These are phyloP conservation scores for Claviceps sp. DNA, from an alignment of 2,329 filamentous ascomycete genomes.

Conservation along the genomic window DNA sequence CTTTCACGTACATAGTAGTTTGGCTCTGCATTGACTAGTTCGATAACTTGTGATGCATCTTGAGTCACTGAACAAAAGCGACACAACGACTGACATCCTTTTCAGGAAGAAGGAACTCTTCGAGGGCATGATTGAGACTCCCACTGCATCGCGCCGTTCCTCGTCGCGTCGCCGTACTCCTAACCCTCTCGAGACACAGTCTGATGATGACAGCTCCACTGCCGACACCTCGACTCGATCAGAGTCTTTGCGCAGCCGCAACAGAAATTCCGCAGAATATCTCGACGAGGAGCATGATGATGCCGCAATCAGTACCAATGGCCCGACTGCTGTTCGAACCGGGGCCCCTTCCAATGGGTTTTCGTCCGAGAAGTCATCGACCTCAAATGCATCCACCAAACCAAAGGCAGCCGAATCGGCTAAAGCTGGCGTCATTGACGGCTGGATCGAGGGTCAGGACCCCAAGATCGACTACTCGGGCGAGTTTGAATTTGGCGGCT, in stretches of 20 bases:
- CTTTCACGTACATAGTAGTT: neutral
- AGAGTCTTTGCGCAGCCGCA: slow-evolving; percentile 30
- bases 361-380: slow-evolving; percentile 9
- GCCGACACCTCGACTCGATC: slow-evolving; percentile 26
- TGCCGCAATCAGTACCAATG: slow-evolving; percentile 20
- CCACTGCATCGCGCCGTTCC: slow-evolving; percentile 25
- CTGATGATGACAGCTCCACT: slow-evolving; percentile 34
- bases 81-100: slow-evolving; percentile 1
- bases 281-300: slow-evolving; percentile 29
- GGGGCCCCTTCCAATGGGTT: slow-evolving; percentile 11
- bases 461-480: slow-evolving; percentile 50
- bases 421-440: slow-evolving; percentile 27
- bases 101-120: slow-evolving; percentile 47
- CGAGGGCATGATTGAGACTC: slow-evolving; percentile 47
- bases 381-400: neutral
- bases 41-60: neutral
- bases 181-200: slow-evolving; percentile 25
- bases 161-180: slow-evolving; percentile 35
- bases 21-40: neutral
- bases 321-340: slow-evolving; percentile 15
- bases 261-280: slow-evolving; percentile 36
- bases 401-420: slow-evolving; percentile 8
- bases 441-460: slow-evolving; percentile 46
- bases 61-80: neutral
- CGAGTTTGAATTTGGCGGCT: slow-evolving; percentile 75